Conservation (phyloP, 1,284 basidiomycete species). For the Ceratobasidium sp. region DNA sequence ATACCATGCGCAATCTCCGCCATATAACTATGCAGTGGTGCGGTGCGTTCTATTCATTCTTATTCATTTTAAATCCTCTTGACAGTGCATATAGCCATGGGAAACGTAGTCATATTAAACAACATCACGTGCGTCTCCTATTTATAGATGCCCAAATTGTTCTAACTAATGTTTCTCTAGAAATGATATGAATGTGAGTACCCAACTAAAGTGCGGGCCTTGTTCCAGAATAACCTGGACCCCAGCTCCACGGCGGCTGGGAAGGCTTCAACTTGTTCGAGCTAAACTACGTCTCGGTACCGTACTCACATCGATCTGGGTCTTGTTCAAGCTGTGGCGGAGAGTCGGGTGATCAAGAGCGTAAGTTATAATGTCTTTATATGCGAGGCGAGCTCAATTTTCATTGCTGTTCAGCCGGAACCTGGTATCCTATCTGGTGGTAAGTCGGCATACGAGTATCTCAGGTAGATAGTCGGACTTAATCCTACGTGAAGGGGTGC, state of each 20-base stretch:
- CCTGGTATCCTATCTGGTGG: constrained; percentile 42
- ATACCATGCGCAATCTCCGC: constrained; percentile 38
- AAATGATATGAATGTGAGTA: constrained; percentile 40
- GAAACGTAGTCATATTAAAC: constrained; percentile 41
- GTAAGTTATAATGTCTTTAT: background rate
- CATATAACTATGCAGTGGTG: constrained; percentile 42
- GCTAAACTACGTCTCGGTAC: constrained; percentile 34
- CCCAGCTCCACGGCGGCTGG: constrained; percentile 42
- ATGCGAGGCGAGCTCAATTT: background rate
- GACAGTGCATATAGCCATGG: constrained; percentile 18
- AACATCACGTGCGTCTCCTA: constrained; percentile 37
- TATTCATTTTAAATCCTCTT: background rate
- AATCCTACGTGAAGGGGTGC: constrained; percentile 13
- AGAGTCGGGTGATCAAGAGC: constrained; percentile 37
- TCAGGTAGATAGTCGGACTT: background rate
- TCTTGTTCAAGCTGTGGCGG: constrained; percentile 33
- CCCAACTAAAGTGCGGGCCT: background rate
- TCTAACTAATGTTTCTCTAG: constrained; percentile 1
- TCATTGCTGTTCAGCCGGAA: background rate
- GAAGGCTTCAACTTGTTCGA: constrained; percentile 42
- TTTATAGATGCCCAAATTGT: background rate
- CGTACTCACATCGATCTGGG: constrained; percentile 41
- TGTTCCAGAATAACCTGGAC: background rate
- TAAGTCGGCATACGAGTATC: background rate
- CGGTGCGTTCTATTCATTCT: too few relatives aligned